Conservation (phyloP, 306 rosid genomes). For the Urtica urens region DNA sequence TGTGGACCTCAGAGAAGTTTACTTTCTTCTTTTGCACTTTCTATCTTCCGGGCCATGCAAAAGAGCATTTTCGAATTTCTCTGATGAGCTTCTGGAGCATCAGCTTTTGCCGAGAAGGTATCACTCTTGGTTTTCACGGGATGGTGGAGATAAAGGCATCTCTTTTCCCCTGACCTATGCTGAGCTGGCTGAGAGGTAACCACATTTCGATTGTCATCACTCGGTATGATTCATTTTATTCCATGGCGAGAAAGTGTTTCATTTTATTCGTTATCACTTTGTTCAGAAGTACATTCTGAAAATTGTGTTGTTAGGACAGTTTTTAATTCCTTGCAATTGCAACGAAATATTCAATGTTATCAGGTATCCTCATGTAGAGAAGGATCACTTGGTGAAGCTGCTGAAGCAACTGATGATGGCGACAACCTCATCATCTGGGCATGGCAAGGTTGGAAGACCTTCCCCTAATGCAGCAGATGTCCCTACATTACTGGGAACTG, state of each 20-base stretch:
- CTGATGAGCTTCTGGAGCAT: conserved; percentile 64
- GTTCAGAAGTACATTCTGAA: no score
- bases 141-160: conserved; percentile 41
- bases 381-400: conserved; percentile 80
- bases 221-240: no score
- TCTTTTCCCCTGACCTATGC: conserved; percentile 64
- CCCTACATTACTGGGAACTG: conserved; percentile 83
- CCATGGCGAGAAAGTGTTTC: neutral
- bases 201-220: no score
- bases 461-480: conserved; percentile 77
- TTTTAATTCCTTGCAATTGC: no score
- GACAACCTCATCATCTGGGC: conserved; percentile 34
- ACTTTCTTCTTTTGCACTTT: conserved; percentile 73
- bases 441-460: conserved; percentile 37
- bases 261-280: no score
- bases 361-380: conserved; percentile 76
- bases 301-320: no score
- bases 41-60: conserved; percentile 71
- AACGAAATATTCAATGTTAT: no score
- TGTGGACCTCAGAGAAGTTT: conserved; percentile 59
- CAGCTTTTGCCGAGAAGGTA: conserved; percentile 84
- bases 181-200: conserved; percentile 55
- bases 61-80: conserved; percentile 46
- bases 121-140: conserved; percentile 84
- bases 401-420: conserved; percentile 58